Evolutionary conservation across 257 asterid genomes (phyloP).

Genomic region (Euphrasia confusa): DNA sequence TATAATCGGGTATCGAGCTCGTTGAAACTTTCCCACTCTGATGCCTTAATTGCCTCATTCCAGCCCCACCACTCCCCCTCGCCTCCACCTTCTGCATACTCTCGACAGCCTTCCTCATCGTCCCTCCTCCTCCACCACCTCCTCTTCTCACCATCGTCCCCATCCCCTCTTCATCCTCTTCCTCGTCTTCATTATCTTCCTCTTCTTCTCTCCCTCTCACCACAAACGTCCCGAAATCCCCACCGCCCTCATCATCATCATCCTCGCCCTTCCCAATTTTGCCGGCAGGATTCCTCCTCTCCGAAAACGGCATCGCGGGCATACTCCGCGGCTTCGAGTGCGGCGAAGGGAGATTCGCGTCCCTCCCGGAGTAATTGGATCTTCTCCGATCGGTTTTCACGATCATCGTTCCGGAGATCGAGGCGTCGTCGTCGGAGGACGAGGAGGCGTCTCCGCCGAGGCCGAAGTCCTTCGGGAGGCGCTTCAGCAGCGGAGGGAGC

Average conservation of each 20-base stretch:
- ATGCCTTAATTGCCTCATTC: constrained; percentile 35
- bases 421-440: constrained; percentile 43
- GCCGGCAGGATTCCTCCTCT: constrained; percentile 32
- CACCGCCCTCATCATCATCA: constrained; percentile 51
- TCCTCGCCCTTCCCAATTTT: constrained; percentile 25
- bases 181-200: constrained; percentile 45
- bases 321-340: constrained; percentile 31
- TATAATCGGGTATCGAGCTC: constrained; percentile 83
- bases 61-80: not conserved
- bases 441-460: constrained; percentile 44
- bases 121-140: constrained; percentile 53
- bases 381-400: constrained; percentile 55
- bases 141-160: constrained; percentile 70
- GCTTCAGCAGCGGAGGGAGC: constrained; percentile 77
- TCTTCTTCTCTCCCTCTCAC: constrained; percentile 45
- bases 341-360: constrained; percentile 23
- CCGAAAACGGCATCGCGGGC: constrained; percentile 29
- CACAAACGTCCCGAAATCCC: constrained; percentile 77
- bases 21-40: constrained; percentile 68
- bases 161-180: constrained; percentile 51
- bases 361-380: constrained; percentile 36
- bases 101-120: constrained; percentile 91
- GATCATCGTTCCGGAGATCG: constrained; percentile 79
- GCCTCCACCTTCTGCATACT: constrained; percentile 92
- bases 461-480: constrained; percentile 89